Evolutionary conservation across 345 rosid genomes (phyloP), one percentile per base, ranked within the genome.

Genomic region (Eucalyptus viminalis): DNA sequence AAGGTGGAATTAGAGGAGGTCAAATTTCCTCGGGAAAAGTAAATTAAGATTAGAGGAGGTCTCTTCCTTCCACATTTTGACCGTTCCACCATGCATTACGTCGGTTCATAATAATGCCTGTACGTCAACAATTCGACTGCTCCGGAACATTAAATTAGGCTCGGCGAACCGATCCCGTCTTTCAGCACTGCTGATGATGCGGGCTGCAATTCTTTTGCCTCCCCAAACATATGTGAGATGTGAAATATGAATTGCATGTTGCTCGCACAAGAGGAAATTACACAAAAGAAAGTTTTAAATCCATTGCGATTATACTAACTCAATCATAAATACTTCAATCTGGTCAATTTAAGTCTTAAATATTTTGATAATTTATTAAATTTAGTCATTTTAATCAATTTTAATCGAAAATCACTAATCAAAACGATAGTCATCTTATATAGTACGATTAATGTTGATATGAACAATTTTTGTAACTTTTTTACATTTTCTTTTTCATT

Each of bases 381-480:
- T 62, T 62, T 4, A 62, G 1, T 29, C 0, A 6, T 24, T 62
- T 6, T 1, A 5, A 7, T 27, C 1, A 29, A 62, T 62, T 29
- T 62, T 14, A 4, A 6, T 4, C 0, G 9, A 62, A 60, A 62
- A 13, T 12, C 16, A 4, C 5, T 62, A 4, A 29, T 2, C 2
- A 1, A 31, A 65, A 65, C 0, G 1, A 0, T 22, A 24, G 6
- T 56, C 62, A 21, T 56, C 1, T 0, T 56, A 21, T 24, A 10
- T 56, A 56, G 0, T 24, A 56, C 6, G 1, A 56, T 8, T 4
- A 0, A 4, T 0, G 1, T 24, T 9, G 6, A 56, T 9, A 56
- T 21, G 11, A 4, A 65, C 0, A 14, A 7, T 6, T 29, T n/a
- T 8, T 65, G 5, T 14, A 3, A 9, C 5, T 8, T 65, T n/a